phyloP scores from a whole-genome alignment of 106 monocot genomes.

The Apostasia shenzhenica region DNA sequence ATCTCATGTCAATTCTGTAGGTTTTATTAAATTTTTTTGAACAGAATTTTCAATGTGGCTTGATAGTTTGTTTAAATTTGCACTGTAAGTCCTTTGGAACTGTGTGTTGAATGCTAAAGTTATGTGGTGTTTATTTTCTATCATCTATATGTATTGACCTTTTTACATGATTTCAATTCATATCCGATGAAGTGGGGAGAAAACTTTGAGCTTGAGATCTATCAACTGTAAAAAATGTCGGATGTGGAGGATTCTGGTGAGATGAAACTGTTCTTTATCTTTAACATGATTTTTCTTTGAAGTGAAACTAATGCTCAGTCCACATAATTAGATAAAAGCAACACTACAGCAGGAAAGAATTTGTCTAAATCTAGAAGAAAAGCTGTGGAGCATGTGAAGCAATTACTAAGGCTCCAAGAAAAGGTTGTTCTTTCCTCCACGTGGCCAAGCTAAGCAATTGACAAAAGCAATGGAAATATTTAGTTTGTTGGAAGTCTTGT shows the following conservation, averaged over 20 bases:
- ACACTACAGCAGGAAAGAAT: constrained; percentile 5
- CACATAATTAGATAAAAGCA: constrained; percentile 10
- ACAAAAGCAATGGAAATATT: background rate
- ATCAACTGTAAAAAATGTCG: constrained; percentile 7
- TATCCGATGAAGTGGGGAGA: background rate
- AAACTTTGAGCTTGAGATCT: background rate
- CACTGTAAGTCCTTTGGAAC: too few relatives aligned
- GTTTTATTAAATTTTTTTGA: too few relatives aligned
- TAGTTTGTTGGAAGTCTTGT: background rate
- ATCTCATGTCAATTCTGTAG: too few relatives aligned
- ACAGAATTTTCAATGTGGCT: too few relatives aligned
- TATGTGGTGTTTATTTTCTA: background rate
- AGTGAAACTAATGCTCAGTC: background rate
- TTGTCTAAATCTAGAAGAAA: constrained; percentile 16
- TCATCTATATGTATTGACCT: background rate
- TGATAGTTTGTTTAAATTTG: too few relatives aligned
- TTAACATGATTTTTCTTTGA: background rate
- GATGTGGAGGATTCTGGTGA: constrained; percentile 29
- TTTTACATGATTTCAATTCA: background rate
- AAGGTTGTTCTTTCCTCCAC: constrained; percentile 27
- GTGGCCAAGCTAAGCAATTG: background rate
- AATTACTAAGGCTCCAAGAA: constrained; percentile 65
- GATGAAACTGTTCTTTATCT: background rate
- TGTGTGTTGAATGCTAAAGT: background rate
- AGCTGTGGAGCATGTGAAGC: constrained; percentile 45